Evolutionary conservation across 768 basidiomycete species (phyloP), one percentile per base, ranked within the genome.

Genomic region (Boletus rubropictus): DNA sequence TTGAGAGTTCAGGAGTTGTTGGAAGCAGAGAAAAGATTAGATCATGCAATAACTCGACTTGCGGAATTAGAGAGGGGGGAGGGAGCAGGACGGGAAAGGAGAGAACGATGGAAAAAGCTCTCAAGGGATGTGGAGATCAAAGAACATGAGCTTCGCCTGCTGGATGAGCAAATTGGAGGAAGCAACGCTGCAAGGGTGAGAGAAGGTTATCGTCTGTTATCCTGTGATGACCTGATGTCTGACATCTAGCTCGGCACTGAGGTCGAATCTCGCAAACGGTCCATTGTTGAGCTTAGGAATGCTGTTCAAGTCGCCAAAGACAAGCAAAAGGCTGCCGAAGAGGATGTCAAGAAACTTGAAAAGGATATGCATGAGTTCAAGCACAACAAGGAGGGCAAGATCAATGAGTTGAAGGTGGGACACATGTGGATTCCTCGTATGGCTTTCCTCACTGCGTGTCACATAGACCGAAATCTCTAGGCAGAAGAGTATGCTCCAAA

Each of bases 341-440:
- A 74, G 0, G 93, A 97, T 49, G 79, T 81, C 63, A 83, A 82
- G 69, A 89, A 85, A 59, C 81, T 98, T 20, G 91, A 98, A 69
- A 85, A 85, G 58, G 96, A 99, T 63, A 98, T 99, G 92, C 81
- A 80, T 45, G 96, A 98, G 71, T 97, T 99, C 75, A 94, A 96
- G 73, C 86, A 94, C 68, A 94, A 99, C 72, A 96, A 96, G 65
- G 96, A 97, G 42, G 91, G 92, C 39, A 98, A 98, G 69, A 87
- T 90, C 45, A 86, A 85, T 15, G 88, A 98, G 63, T 79, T 98
- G 53, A 96, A 94, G 74, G 94, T 88, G 48, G 38, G 71, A 24
- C 15, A 38, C 17, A 39, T 21, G 34, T 27, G 5, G 7, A 39
- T 22, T 46, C 31, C 15, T 39, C 31, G 31, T 7, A 33, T 32